Evolutionary conservation across 495 filamentous ascomycete genomes (phyloP).

Genomic region (Chaetomium tenue): DNA sequence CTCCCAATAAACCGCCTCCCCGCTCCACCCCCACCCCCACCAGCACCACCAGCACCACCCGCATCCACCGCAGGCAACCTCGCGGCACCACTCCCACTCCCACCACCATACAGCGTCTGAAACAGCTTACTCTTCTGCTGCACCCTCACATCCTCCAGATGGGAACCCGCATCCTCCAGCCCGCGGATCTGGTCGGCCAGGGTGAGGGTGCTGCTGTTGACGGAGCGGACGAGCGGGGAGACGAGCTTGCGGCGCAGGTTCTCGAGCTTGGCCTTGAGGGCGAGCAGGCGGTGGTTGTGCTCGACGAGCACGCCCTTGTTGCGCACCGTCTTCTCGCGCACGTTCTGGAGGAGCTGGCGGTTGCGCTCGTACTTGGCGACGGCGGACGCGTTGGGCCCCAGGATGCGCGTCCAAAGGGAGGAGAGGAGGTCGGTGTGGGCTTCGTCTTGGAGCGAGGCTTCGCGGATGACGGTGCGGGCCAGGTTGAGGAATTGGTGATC

Average conservation of each 20-base stretch:
- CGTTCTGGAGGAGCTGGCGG: conserved; percentile 66
- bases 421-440: conserved; percentile 75
- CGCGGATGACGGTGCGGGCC: conserved; percentile 79
- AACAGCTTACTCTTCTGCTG: conserved; percentile 79
- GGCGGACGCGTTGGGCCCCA: conserved; percentile 66
- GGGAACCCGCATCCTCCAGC: conserved; percentile 71
- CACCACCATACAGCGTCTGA: conserved; percentile 70
- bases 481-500: conserved; percentile 86
- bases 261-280: conserved; percentile 79
- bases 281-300: conserved; percentile 74
- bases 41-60: conserved; percentile 2
- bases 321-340: conserved; percentile 75
- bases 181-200: conserved; percentile 83
- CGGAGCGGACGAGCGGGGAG: conserved; percentile 71
- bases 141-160: conserved; percentile 68
- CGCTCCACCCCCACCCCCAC: not conserved
- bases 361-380: conserved; percentile 89
- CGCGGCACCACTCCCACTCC: conserved; percentile 6
- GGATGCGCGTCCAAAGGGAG: conserved; percentile 79
- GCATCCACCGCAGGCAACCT: conserved; percentile 3
- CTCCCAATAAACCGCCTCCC: conserved; percentile 19
- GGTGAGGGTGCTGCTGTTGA: conserved; percentile 62
- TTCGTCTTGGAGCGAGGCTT: conserved; percentile 73
- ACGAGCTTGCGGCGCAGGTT: conserved; percentile 72
- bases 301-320: conserved; percentile 82